phyloP scores from a whole-genome alignment of 176 grass and related monocot genomes.

The Avena insularis region DNA sequence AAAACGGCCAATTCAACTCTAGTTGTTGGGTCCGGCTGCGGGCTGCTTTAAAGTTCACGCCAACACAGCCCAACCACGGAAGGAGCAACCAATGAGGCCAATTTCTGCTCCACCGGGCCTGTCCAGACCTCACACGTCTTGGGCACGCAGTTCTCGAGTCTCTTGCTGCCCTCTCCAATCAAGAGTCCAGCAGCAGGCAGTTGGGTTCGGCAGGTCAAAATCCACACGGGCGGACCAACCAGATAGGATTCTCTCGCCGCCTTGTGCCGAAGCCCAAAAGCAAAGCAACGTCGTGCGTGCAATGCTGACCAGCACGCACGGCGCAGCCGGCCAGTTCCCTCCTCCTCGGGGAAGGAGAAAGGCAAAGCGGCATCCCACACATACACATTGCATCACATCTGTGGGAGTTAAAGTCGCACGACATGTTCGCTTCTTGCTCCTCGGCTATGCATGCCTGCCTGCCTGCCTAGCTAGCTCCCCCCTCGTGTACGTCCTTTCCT shows the following conservation, averaged over 20 bases:
- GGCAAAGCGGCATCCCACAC: slow-evolving; percentile 30
- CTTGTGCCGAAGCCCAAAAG: neutral
- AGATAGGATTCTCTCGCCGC: neutral
- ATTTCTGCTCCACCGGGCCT: too few relatives aligned
- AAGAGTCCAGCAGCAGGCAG: too few relatives aligned
- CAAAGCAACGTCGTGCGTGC: slow-evolving; percentile 41
- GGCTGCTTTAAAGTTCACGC: too few relatives aligned
- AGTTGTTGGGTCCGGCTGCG: too few relatives aligned
- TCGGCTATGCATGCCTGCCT: neutral
- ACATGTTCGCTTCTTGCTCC: neutral
- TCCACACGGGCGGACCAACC: too few relatives aligned
- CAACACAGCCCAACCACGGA: too few relatives aligned
- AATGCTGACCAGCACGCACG: slow-evolving; percentile 52
- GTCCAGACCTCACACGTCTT: too few relatives aligned
- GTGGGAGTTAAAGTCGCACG: slow-evolving; percentile 21
- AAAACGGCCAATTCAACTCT: too few relatives aligned
- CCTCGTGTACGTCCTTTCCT: slow-evolving; percentile 27
- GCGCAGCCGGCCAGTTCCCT: neutral
- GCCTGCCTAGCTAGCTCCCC: neutral
- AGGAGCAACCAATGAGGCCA: too few relatives aligned
- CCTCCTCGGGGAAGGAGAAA: slow-evolving; percentile 51
- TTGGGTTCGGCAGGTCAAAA: too few relatives aligned
- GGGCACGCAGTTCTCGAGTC: too few relatives aligned
- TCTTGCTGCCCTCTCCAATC: too few relatives aligned
- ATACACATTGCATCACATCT: neutral